Base-by-base conservation (phyloP, 2,329 filamentous ascomycete species). In the Scedosporium minutisporum region DNA sequence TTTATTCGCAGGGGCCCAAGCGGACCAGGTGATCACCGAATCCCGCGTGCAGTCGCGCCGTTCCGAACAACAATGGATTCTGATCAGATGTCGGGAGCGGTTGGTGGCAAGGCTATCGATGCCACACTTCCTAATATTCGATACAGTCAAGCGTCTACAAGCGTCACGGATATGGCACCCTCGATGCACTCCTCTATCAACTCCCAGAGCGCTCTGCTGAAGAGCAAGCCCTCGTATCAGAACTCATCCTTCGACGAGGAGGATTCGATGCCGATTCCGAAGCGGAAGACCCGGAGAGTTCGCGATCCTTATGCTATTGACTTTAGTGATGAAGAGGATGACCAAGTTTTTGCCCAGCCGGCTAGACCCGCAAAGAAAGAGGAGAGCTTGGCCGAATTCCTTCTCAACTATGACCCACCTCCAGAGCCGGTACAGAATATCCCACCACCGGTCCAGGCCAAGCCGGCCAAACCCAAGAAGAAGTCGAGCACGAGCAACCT, bases 291-390 rank as follows among this genome's bases (percentile, higher is more conserved):
- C 55, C 84, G 88, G 57, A 86, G 91, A 29, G 85, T 92, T 60
- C 89, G 85, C 63, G 95, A 99, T 69, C 95, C 93, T 0, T 97
- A 97, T 67, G 91, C 92, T n/a, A 91, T 97, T 66, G 93, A 97
- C 70, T 79, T 86, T 33, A 89, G 87, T 68, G 88, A 91, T 63
- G 85, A 89, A 62, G 87, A 87, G 4, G 80, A 87, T 7, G 82
- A 84, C 14, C 81, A 86, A 1, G 78, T 73, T 18, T 66, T 71
- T 6, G 33, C 41, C 70, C 70, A 76, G 63, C 66, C 75, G 12
- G 69, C 69, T 3, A 78, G 78, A 65, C 55, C 55, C 1, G 55
- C 55, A 25, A 76, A 81, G 65, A 38, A 10, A 38, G 85, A 89
- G 69, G 87, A 92, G 73, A 88, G 85, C 65, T 72, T 93, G 58